Evolutionary conservation across 352 stramenopile species (phyloP), one percentile per base, ranked within the genome.

Genomic region (Thraustochytrium sp.): DNA sequence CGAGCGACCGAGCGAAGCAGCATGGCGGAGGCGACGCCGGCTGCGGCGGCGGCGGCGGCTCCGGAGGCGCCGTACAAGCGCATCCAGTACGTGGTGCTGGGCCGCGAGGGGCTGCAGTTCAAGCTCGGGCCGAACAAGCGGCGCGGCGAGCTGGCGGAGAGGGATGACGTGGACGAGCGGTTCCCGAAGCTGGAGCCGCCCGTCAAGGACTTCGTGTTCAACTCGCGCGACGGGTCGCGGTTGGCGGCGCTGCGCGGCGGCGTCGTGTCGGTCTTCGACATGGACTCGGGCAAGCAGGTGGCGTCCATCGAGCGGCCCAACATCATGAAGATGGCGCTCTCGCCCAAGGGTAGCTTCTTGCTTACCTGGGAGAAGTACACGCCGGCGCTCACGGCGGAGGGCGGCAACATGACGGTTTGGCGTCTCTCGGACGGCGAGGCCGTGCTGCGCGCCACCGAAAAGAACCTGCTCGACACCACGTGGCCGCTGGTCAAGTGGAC

Each of bases 401-500:
- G 65, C 40, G 90, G 91, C 63, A 96, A 96, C 80, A 85, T 96
- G 37, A 90, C 94, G 42, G 89, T 96, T 2, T 96, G 92, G 92
- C 86, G 93, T 51, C 86, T 87, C 1, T 55, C 85, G 2, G 89
- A 88, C 0, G 92, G 92, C 56, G 85, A 88, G 18, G 88, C 90
- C 36, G 85, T 93, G 48, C 87, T 88, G 9, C 90, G 91, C 42
- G 94, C 96, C 78, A 90, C 91, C 59, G 92, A 97, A 73, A 96
- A 96, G 86, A 89, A 85, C 44, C 76, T 88, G 21, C 77, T 76
- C 13, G 85, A 64, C 54, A 63, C 74, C 34, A 63, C 91, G 84
- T 97, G 93, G 93, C 93, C 93, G 23, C 93, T 90, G 65, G 86
- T 97, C 26, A 90, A 96, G 83, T 97, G 93, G 93, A 95, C 90